Base-by-base conservation (phyloP, 371 early-diverging fungal genomes). In the Nosema muscidifuracis region DNA sequence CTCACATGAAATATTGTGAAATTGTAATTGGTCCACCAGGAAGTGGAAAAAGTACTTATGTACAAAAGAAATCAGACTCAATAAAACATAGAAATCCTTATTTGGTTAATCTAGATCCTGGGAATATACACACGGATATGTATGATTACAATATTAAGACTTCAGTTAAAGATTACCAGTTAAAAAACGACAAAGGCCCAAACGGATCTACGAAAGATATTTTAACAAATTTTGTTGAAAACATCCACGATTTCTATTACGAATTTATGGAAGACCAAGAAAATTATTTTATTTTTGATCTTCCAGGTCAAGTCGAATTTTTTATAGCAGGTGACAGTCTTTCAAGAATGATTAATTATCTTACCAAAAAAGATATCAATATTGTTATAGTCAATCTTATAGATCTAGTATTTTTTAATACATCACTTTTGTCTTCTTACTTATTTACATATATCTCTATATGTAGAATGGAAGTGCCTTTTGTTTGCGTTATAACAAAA, bases 261-360 rank as follows among this genome's bases (percentile, higher is more conserved):
- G 67, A 65, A n/a, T 26, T 63, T 18, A 42, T 76, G 15, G 58
- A 56, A 22, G 42, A 53, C 2, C 71, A 44, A 42, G 44, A 42
- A 7, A 28, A 69, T 16, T 77, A 73, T 50, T 51, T 73, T 42
- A 28, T 77, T 9, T 28, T 77, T 42, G 77, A 77, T 55, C 55
- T 68, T 62, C 77, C 77, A n/a, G 77, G 77, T 15, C 77, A 77
- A 44, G 42, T 72, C 28, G 77, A 77, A 60, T 70, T 68, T 56
- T 64, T 77, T 44, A 68, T 75, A 20, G 30, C 58, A 15, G 42
- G 55, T 58, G 51, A 34, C 26, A 34, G 28, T n/a, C 44, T 67
- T 26, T 22, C 47, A 34, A 30, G 22, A 30, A 24, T 72, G 15
- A 43, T 67, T 33, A 22, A 22, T 38, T 55, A 43, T 65, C 55